These are phyloP conservation scores for Hypsizygus marmoreus DNA, from an alignment of 768 basidiomycete species.

Conservation along the genomic window DNA sequence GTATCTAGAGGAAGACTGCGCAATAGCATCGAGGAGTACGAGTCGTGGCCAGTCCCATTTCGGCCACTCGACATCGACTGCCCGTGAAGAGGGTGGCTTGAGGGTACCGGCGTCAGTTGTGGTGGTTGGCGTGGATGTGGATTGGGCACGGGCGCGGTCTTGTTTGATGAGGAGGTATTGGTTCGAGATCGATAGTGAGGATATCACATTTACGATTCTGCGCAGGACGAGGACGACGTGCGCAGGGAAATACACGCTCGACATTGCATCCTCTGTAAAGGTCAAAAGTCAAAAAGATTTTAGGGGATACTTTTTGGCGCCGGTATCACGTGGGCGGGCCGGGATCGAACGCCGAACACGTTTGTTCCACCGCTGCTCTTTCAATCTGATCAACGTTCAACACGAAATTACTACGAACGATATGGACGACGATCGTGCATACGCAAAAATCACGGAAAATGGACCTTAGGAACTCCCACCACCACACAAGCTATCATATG, in stretches of 20 bases:
- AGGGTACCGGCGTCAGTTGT: background rate
- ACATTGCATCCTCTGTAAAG: slow-evolving; percentile 28
- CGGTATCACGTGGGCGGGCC: slow-evolving; percentile 16
- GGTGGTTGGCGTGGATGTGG: background rate
- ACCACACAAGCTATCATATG: too few species aligned
- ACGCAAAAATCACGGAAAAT: too few species aligned
- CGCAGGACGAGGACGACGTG: slow-evolving; percentile 64
- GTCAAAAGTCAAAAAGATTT: slow-evolving; percentile 7
- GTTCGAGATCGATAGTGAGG: slow-evolving; percentile 68
- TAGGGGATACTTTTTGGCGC: slow-evolving; percentile 4
- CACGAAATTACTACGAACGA: too few species aligned
- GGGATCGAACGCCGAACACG: too few species aligned
- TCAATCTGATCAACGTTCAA: too few species aligned
- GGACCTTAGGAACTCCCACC: too few species aligned
- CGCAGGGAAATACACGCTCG: slow-evolving; percentile 52
- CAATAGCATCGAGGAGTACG: background rate
- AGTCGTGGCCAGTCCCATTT: slow-evolving; percentile 25
- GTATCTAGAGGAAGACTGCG: too few species aligned
- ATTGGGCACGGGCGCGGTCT: slow-evolving; percentile 12
- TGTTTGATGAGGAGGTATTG: slow-evolving; percentile 50
- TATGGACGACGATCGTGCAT: too few species aligned
- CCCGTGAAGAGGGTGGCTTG: slow-evolving; percentile 10
- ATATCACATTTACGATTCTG: slow-evolving; percentile 67
- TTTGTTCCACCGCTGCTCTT: too few species aligned
- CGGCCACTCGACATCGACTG: slow-evolving; percentile 29